Conservation (phyloP, 768 basidiomycete species). For the Tephrocybe rancida region DNA sequence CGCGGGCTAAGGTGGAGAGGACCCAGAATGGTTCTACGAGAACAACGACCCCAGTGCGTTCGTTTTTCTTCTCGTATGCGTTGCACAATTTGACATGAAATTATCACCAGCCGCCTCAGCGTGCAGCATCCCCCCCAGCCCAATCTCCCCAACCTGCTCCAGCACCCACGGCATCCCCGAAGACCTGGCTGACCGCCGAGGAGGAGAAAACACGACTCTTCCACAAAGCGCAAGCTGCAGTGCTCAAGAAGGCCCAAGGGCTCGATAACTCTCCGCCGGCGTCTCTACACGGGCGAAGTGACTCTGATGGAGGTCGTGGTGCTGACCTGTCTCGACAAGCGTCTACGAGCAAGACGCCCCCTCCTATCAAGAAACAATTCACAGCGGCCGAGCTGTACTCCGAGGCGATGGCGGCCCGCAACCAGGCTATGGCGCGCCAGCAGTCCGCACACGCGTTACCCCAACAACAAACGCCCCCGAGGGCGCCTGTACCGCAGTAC, state of each 20-base stretch:
- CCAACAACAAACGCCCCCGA: slow-evolving; percentile 16
- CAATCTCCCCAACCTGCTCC: slow-evolving; percentile 20
- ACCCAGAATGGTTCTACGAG: slow-evolving; percentile 44
- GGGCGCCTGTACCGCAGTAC: slow-evolving; percentile 44
- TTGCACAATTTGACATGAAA: neutral
- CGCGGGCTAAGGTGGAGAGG: slow-evolving; percentile 59
- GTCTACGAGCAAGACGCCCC: slow-evolving; percentile 15
- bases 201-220: slow-evolving; percentile 77
- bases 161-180: slow-evolving; percentile 9
- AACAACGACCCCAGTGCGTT: slow-evolving; percentile 33
- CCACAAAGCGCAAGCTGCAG: slow-evolving; percentile 68
- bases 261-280: slow-evolving; percentile 26
- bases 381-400: slow-evolving; percentile 20
- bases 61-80: neutral
- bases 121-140: slow-evolving; percentile 16
- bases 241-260: slow-evolving; percentile 53
- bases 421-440: slow-evolving; percentile 21
- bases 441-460: slow-evolving; percentile 6
- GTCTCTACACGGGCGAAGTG: slow-evolving; percentile 25
- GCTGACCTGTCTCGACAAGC: slow-evolving; percentile 11
- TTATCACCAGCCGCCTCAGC: slow-evolving; percentile 23
- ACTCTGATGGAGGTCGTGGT: slow-evolving; percentile 18
- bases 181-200: slow-evolving; percentile 68
- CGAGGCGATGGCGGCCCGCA: slow-evolving; percentile 32
- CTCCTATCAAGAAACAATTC: slow-evolving; percentile 6